A percentile compares a stretch with the other conserved stretches of the same genome.
phyloP scores from a whole-genome alignment of 1,284 basidiomycete genomes.

The Cystobasidium sp. region DNA sequence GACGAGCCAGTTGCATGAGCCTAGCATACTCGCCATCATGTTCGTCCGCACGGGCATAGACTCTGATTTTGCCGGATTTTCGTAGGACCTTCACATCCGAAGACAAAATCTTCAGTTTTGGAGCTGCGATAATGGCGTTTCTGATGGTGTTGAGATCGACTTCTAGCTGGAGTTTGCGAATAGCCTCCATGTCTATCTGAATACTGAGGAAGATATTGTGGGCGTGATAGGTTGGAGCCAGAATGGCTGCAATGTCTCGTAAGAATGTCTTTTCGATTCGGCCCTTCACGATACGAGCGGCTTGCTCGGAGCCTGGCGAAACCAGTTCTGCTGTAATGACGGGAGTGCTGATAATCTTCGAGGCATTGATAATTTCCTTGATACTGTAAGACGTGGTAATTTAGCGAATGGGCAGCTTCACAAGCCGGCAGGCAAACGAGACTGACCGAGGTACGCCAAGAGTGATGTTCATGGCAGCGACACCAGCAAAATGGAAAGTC shows the following conservation, averaged over 20 bases:
- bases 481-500: slow-evolving; percentile 99
- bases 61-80: slow-evolving; percentile 74
- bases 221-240: slow-evolving; percentile 95
- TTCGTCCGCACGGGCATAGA: slow-evolving; percentile 70
- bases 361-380: slow-evolving; percentile 99
- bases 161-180: slow-evolving; percentile 88
- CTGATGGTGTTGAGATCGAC: slow-evolving; percentile 91
- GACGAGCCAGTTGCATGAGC: slow-evolving; percentile 79
- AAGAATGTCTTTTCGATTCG: slow-evolving; percentile 93
- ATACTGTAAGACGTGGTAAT: slow-evolving; percentile 61
- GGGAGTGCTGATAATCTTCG: slow-evolving; percentile 94
- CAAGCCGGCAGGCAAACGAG: background rate
- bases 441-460: slow-evolving; percentile 85
- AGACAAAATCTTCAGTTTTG: slow-evolving; percentile 90
- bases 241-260: slow-evolving; percentile 87
- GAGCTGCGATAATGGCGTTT: slow-evolving; percentile 82
- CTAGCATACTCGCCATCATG: slow-evolving; percentile 85
- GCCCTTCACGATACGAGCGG: slow-evolving; percentile 96
- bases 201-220: slow-evolving; percentile 92
- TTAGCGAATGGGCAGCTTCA: background rate
- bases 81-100: slow-evolving; percentile 48
- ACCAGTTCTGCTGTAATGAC: slow-evolving; percentile 97
- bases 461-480: slow-evolving; percentile 99
- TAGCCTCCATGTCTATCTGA: slow-evolving; percentile 86
- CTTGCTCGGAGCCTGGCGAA: slow-evolving; percentile 78